phyloP scores from a whole-genome alignment of 345 rosid genomes.

The Rhodamnia rubescens region DNA sequence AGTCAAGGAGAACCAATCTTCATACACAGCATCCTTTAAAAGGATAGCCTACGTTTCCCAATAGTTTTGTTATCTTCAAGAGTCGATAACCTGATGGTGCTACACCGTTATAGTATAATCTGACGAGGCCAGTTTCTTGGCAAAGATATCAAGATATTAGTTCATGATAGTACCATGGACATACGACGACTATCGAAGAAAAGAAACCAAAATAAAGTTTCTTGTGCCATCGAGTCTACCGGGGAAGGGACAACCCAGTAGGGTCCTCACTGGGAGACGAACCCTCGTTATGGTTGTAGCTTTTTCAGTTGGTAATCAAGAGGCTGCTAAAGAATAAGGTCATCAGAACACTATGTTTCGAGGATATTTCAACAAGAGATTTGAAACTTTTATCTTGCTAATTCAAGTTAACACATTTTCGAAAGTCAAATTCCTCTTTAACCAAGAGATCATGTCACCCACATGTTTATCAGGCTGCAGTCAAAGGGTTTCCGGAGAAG shows the following conservation, averaged over 20 bases:
- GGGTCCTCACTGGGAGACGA: not conserved
- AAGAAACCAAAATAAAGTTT: too few species aligned
- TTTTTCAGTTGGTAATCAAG: not conserved
- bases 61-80: too few species aligned
- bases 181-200: too few species aligned
- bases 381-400: not conserved
- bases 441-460: not conserved
- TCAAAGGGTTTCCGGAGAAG: not conserved
- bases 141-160: not conserved
- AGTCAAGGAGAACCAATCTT: not conserved
- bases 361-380: not conserved
- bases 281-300: not conserved
- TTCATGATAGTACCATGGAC: not conserved
- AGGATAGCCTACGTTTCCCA: not conserved
- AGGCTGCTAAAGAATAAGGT: not conserved
- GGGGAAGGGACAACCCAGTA: not conserved
- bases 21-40: not conserved
- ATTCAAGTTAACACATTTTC: not conserved
- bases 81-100: not conserved
- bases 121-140: not conserved
- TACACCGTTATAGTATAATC: not conserved
- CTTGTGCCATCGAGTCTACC: too few species aligned
- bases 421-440: not conserved
- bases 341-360: not conserved
- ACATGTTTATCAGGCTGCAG: not conserved